A percentile compares a stretch with the other conserved stretches of the same genome.
Conservation (phyloP, 495 filamentous ascomycete genomes). For the Umbilicaria muhlenbergii region DNA sequence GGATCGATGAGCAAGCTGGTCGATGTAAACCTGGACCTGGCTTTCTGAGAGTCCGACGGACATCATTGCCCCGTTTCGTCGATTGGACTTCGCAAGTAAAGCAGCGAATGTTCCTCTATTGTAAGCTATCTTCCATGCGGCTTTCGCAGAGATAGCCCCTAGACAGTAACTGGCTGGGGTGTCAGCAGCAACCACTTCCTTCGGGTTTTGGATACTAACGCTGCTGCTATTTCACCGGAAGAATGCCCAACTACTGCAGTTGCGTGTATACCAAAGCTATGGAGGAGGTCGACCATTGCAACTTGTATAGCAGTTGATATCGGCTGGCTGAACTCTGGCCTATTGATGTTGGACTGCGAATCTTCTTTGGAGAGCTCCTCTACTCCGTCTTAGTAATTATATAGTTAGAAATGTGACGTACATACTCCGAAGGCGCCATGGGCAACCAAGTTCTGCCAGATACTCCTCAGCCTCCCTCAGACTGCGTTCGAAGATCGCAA, state of each 20-base stretch:
- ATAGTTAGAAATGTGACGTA: too few species aligned
- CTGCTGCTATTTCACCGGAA: slow-evolving; percentile 6
- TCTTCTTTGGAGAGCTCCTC: too few species aligned
- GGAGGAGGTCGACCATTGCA: slow-evolving; percentile 19
- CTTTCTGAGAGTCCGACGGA: slow-evolving; percentile 13
- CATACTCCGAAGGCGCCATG: slow-evolving; percentile 8
- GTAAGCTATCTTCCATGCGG: too few species aligned
- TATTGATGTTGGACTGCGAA: slow-evolving; percentile 12
- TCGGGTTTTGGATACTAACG: neutral
- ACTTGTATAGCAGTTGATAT: slow-evolving; percentile 22
- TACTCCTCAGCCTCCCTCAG: slow-evolving; percentile 14
- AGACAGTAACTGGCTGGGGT: too few species aligned
- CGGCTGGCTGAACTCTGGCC: slow-evolving; percentile 15
- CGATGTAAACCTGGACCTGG: slow-evolving; percentile 9
- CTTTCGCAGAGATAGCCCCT: too few species aligned
- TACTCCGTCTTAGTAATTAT: too few species aligned
- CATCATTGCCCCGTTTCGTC: slow-evolving; percentile 17
- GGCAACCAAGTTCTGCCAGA: slow-evolving; percentile 11
- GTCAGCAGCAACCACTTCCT: too few species aligned
- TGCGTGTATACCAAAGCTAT: slow-evolving; percentile 16
- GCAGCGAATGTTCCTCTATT: too few species aligned
- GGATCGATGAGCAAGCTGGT: neutral
- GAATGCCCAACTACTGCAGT: slow-evolving; percentile 10
- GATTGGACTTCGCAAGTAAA: too few species aligned
- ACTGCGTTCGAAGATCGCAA: slow-evolving; percentile 12